Base-by-base conservation (phyloP, 805 yeast genomes). In the Brettanomyces naardenensis region DNA sequence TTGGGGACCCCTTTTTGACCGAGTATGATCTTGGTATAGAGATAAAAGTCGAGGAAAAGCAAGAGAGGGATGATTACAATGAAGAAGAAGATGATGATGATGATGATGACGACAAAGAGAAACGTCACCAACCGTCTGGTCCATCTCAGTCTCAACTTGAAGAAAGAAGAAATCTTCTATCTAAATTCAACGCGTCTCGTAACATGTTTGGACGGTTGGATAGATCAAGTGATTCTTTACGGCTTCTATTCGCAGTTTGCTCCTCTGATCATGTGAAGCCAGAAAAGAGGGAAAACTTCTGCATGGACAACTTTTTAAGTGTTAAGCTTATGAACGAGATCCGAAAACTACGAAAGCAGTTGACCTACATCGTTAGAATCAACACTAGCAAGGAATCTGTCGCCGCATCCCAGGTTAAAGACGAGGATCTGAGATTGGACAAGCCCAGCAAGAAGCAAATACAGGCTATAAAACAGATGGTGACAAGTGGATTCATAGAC, bases 401-500 rank as follows among this genome's bases (percentile, higher is more conserved):
- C 44, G 86, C 83, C 1, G 54, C 63, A 3, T 65, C 66, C 5
- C 60, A 51, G 4, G 43, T 53, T 3, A 65, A 58, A 7, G 55
- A 58, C 11, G 56, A 58, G 9, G 75, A 71, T 11, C 46, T 76
- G 47, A 75, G 68, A 52, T 60, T 84, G n/a, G 73, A 67, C 0
- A 73, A 82, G 5, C 97, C 97, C 1, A 61, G 70, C 6, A 72
- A 74, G 27, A 54, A 61, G 5, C 98, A 92, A 61, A 54, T 87
- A 4, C 71, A 76, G 37, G 82, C 92, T 1, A 59, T 92, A 44
- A 89, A 87, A 52, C 99, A 92, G 60, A 89, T 92, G 78, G 68
- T 90, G 3, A 75, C 95, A 5, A 80, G 97, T 0, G 98, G 97
- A 0, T 92, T 84, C 51, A 69, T 92, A 28, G 99, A 92, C 57